Percentiles rank a stretch among this genome's conserved stretches.
phyloP scores from a whole-genome alignment of 805 yeast species.

The Candida stauntonica region DNA sequence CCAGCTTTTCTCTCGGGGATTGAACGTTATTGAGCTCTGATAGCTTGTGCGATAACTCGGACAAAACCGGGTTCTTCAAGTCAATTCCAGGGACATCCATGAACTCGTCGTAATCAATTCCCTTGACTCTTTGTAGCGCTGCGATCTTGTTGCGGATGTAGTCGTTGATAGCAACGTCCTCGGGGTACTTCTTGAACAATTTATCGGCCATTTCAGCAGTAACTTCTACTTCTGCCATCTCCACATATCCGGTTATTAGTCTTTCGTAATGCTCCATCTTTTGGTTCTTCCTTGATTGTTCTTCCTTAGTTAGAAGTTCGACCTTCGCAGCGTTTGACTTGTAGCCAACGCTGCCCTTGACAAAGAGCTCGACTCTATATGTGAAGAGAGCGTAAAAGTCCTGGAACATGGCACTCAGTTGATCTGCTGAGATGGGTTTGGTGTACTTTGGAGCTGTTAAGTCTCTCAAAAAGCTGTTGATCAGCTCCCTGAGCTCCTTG shows the following conservation, averaged over 20 bases:
- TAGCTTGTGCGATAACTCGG: constrained; percentile 8
- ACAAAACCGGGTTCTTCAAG: constrained; percentile 4
- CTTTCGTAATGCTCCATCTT: constrained; percentile 2
- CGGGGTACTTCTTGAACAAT: constrained; percentile 15
- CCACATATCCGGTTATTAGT: constrained; percentile 11
- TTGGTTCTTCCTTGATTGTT: constrained; percentile 5
- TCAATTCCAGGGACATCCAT: constrained; percentile 20
- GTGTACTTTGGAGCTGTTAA: constrained; percentile 21
- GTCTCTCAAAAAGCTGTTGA: constrained; percentile 18
- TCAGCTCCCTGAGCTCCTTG: constrained; percentile 7
- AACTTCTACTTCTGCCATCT: constrained; percentile 17
- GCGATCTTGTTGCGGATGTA: constrained; percentile 16
- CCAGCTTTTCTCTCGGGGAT: constrained; percentile 20
- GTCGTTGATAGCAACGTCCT: constrained; percentile 14
- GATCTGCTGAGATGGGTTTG: constrained; percentile 19
- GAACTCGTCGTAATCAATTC: constrained; percentile 17
- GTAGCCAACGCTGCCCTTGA: constrained; percentile 14
- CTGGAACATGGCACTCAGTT: constrained; percentile 18
- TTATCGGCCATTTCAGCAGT: constrained; percentile 13
- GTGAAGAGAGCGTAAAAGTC: constrained; percentile 19
- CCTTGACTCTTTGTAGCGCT: constrained; percentile 13
- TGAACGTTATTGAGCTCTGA: constrained; percentile 3
- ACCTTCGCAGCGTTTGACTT: constrained; percentile 1
- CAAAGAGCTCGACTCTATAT: constrained; percentile 10
- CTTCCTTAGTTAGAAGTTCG: constrained; percentile 12